These are phyloP conservation scores for Fraxinus americana DNA, from an alignment of 257 asterid genomes.

Conservation along the genomic window DNA sequence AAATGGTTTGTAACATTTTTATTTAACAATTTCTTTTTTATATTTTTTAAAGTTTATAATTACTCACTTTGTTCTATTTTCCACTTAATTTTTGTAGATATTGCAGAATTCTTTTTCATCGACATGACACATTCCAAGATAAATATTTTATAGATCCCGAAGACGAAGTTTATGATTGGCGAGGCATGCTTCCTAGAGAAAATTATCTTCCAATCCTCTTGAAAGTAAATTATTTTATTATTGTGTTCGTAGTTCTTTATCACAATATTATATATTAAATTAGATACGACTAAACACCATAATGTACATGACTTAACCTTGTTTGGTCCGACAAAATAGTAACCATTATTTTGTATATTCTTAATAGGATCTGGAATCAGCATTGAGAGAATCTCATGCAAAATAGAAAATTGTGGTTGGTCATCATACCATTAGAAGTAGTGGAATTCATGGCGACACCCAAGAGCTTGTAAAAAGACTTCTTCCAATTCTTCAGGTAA, in stretches of 20 bases:
- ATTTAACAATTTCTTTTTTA: not conserved
- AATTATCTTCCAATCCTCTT: constrained; percentile 46
- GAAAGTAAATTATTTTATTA: constrained; percentile 28
- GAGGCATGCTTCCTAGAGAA: constrained; percentile 57
- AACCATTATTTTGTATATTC: not conserved
- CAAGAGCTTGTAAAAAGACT: constrained; percentile 49
- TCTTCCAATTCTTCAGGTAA: constrained; percentile 72
- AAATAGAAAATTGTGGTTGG: constrained; percentile 75
- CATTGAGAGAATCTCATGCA: constrained; percentile 53
- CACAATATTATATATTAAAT: too few species aligned
- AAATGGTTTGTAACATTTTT: constrained; percentile 46
- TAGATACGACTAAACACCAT: too few species aligned
- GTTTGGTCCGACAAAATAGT: too few species aligned
- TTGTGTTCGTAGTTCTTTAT: too few species aligned
- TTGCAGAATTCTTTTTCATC: constrained; percentile 68
- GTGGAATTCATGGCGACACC: constrained; percentile 60
- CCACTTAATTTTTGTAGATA: constrained; percentile 34
- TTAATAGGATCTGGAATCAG: constrained; percentile 58
- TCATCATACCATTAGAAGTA: constrained; percentile 77
- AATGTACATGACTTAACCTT: too few species aligned
- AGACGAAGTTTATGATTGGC: constrained; percentile 68
- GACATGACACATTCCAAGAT: constrained; percentile 69
- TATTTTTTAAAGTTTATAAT: too few species aligned
- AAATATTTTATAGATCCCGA: constrained; percentile 58
- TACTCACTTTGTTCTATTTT: not conserved